Base-by-base conservation (phyloP, 2,329 filamentous ascomycete species). In the Colletotrichum limetticola region DNA sequence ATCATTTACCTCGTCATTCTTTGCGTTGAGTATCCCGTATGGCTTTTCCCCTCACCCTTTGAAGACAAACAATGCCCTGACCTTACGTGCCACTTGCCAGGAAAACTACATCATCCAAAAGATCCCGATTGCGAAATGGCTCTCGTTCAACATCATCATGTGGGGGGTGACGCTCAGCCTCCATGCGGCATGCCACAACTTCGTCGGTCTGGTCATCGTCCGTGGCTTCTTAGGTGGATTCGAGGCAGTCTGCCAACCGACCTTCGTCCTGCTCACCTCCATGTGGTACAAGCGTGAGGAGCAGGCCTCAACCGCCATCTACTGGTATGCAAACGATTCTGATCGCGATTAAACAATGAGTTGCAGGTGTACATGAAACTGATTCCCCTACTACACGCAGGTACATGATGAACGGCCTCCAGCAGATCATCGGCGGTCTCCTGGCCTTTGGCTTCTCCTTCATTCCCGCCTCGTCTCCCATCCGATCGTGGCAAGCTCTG, bases 221-320 rank as follows among this genome's bases (percentile, higher is more conserved):
- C 81, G 86, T 0, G 83, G 86, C 68, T 76, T 87, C 0, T 77
- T 86, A 0, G 86, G 86, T 22, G 77, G 83, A 16, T 84, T 85
- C n/a, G 86, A 88, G 76, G 83, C 85, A 1, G 83, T 81, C 19
- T 83, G 86, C 3, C 82, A 83, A 7, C 86, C 86, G 0, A 81
- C 82, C 0, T 85, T 87, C 57, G 84, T 87, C 68, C 79, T 85
- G 55, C 81, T 86, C 76, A 77, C 75, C 1, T 75, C 76, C 19
- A 74, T 78, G 42, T 78, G 76, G 77, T 78, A 82, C 68, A 81
- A 79, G 0, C 80, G 83, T 55, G 80, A 84, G 30, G 85, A 89
- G 71, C 82, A 79, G 55, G 64, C 76, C 2, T 58, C 78, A 65
- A 30, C 76, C 66, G 22, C 72, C 77, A 46, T 79, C 68, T 76